Evolutionary conservation across 2,329 filamentous ascomycete genomes (phyloP).

Genomic region (Xylariaceae sp.): DNA sequence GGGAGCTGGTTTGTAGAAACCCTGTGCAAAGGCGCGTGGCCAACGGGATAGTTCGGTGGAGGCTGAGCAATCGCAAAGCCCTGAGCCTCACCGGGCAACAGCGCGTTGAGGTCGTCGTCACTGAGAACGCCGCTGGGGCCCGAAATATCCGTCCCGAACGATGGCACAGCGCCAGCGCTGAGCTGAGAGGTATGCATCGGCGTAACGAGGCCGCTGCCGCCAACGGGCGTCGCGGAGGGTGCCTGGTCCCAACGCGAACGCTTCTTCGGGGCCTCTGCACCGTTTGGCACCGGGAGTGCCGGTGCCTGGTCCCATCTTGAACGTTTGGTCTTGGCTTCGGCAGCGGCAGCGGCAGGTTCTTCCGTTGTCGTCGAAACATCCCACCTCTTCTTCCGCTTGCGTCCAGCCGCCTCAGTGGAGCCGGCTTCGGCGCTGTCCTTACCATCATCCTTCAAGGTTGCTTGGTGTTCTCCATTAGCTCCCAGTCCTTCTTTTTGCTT

Average conservation of each 20-base stretch:
- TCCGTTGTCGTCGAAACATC: conserved; percentile 63
- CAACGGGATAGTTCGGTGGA: conserved; percentile 85
- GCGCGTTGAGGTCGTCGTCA: conserved; percentile 88
- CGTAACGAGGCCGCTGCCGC: conserved; percentile 67
- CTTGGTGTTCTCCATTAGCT: conserved; percentile 57
- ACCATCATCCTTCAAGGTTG: conserved; percentile 68
- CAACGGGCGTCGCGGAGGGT: conserved; percentile 71
- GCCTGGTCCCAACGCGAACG: conserved; percentile 91
- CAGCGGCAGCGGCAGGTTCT: conserved; percentile 43
- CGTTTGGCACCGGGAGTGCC: conserved; percentile 46
- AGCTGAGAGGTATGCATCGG: conserved; percentile 68
- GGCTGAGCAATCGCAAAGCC: conserved; percentile 90
- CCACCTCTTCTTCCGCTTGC: conserved; percentile 94
- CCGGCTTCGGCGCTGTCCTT: conserved; percentile 70
- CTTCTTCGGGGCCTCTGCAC: conserved; percentile 58
- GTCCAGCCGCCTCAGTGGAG: conserved; percentile 59
- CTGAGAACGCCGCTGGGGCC: conserved; percentile 75
- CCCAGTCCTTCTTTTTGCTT: conserved; percentile 58
- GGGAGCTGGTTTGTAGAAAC: conserved; percentile 67
- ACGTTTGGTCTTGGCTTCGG: conserved; percentile 62
- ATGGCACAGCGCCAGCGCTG: conserved; percentile 45
- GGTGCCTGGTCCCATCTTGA: conserved; percentile 87
- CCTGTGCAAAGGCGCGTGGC: conserved; percentile 70
- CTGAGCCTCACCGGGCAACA: conserved; percentile 81
- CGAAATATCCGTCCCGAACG: conserved; percentile 77